Evolutionary conservation across 2,329 filamentous ascomycete species (phyloP).

Genomic region (Parastagonospora avenae): DNA sequence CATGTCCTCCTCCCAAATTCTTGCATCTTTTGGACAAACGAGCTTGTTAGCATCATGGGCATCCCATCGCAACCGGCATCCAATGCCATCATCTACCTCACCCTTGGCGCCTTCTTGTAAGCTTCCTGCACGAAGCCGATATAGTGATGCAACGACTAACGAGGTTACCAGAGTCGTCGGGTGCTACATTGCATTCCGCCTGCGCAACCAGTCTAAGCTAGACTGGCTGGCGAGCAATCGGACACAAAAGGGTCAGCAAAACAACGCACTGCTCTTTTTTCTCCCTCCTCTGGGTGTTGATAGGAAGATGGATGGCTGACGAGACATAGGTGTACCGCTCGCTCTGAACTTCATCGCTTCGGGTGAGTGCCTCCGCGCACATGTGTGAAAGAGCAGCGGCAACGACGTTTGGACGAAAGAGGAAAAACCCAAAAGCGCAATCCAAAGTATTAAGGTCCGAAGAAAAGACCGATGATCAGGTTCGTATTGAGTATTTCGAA

Average conservation of each 20-base stretch:
- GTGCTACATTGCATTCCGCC: slow-evolving; percentile 60
- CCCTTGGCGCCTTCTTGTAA: slow-evolving; percentile 78
- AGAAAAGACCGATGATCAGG: slow-evolving; percentile 33
- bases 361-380: slow-evolving; percentile 70
- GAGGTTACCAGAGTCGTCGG: slow-evolving; percentile 66
- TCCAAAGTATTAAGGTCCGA: background rate
- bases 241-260: slow-evolving; percentile 74
- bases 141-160: slow-evolving; percentile 5
- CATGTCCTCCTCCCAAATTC: slow-evolving; percentile 16
- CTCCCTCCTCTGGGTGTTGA: background rate
- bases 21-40: slow-evolving; percentile 6
- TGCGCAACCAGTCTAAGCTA: slow-evolving; percentile 67
- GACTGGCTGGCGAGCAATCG: slow-evolving; percentile 78
- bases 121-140: slow-evolving; percentile 27
- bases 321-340: slow-evolving; percentile 69
- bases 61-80: slow-evolving; percentile 76
- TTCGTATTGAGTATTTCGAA: slow-evolving; percentile 50
- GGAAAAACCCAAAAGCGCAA: too few relatives aligned
- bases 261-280: slow-evolving; percentile 6
- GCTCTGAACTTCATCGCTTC: slow-evolving; percentile 90
- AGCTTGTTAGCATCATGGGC: slow-evolving; percentile 62
- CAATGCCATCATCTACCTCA: slow-evolving; percentile 82
- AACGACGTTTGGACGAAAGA: slow-evolving; percentile 50
- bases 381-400: slow-evolving; percentile 60
- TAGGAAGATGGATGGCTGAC: slow-evolving; percentile 29